Evolutionary conservation across 2,329 filamentous ascomycete genomes (phyloP), one percentile per base, ranked within the genome.

Genomic region (Neofusicoccum parvum): DNA sequence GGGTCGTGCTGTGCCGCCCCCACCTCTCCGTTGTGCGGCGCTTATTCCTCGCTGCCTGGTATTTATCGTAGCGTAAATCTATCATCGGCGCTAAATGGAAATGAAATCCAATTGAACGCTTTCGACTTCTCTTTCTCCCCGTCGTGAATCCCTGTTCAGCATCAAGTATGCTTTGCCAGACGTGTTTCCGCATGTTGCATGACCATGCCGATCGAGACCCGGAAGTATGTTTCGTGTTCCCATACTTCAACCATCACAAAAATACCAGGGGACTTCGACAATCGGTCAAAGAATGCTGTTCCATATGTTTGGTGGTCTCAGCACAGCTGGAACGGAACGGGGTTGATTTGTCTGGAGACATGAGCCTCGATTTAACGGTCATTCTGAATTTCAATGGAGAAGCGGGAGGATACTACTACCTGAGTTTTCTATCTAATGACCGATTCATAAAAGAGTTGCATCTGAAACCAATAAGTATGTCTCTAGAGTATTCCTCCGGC

Each of bases 191-290:
- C 9, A 68, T 69, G 67, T 59, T 69, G 9, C 56, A 59, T 14
- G 63, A 62, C 7, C 65, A 67, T 23, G 54, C 56, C 3, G 68
- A 67, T 32, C 27, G 27, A 32, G 27, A 32, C 27, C 27, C 27
- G 27, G 5, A 32, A 32, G 27, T 7, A 32, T 32, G 6, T 32
- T 32, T 5, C 1, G 27, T 7, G 5, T 32, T 65, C 3, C 45
- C 39, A 49, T 67, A 69, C 37, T 70, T 69, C 32, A 27, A 65
- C 10, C 68, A 69, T 64, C 68, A 69, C 48, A 20, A 37, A 10
- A 49, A 17, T 6, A 54, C 17, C 34, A 15, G 54, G 2, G 39
- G 20, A 1, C 62, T 70, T 5, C 10, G 39, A 14, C 32, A 32
- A 3, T 69, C 68, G n/a, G 45, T 51, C 3, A n/a, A 39, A 2